A percentile compares a stretch with the other conserved stretches of the same genome.
phyloP scores from a whole-genome alignment of 352 stramenopile genomes.

The Phytophthora sp. region DNA sequence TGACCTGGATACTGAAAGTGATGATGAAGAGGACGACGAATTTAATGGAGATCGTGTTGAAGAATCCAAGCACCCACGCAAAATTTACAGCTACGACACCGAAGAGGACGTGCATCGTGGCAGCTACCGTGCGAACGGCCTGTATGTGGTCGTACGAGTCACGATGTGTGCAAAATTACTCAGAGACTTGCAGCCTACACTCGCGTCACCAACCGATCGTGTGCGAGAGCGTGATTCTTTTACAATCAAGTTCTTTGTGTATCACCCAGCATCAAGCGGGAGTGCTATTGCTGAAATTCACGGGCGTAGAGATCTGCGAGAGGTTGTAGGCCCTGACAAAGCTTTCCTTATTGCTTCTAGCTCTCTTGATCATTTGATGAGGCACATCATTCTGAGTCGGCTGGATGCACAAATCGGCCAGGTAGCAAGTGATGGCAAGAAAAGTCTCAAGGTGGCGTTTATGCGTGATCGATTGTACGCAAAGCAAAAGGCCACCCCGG shows the following conservation, averaged over 20 bases:
- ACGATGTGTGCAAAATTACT: slow-evolving; percentile 58
- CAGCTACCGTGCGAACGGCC: slow-evolving; percentile 62
- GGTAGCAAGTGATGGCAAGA: neutral
- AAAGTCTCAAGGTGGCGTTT: slow-evolving; percentile 45
- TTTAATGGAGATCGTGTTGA: neutral
- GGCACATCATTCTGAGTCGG: slow-evolving; percentile 60
- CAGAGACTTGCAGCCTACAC: slow-evolving; percentile 19
- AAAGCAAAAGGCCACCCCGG: slow-evolving; percentile 72
- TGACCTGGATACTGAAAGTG: slow-evolving; percentile 21
- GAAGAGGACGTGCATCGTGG: slow-evolving; percentile 67
- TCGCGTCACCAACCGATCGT: slow-evolving; percentile 48
- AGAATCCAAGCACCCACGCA: neutral
- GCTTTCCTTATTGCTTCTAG: slow-evolving; percentile 47
- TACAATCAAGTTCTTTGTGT: slow-evolving; percentile 57
- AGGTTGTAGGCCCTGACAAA: slow-evolving; percentile 68
- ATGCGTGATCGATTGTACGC: slow-evolving; percentile 63
- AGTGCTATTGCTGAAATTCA: slow-evolving; percentile 28
- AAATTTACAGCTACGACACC: slow-evolving; percentile 50
- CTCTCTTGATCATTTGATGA: slow-evolving; percentile 47
- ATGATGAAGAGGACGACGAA: slow-evolving; percentile 17
- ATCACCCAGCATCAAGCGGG: slow-evolving; percentile 58
- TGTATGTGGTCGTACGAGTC: slow-evolving; percentile 60
- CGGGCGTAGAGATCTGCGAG: slow-evolving; percentile 52
- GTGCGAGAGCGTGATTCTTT: slow-evolving; percentile 61
- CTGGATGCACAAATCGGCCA: slow-evolving; percentile 30